phyloP scores from a whole-genome alignment of 2,329 filamentous ascomycete genomes.

The Sporothrix pallida region DNA sequence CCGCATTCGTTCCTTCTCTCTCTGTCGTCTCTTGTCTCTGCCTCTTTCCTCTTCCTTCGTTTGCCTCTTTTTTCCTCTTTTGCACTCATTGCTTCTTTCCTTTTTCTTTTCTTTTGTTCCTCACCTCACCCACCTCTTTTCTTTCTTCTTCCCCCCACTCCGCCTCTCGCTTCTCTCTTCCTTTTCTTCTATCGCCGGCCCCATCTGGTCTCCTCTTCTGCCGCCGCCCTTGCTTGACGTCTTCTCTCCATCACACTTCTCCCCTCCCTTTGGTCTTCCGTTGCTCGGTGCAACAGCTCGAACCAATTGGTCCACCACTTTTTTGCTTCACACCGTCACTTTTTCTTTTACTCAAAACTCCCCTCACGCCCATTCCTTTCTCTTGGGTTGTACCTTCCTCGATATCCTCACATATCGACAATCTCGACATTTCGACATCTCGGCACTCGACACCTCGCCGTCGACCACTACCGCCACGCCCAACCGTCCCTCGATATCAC shows the following conservation, averaged over 20 bases:
- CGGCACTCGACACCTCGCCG: slow-evolving; percentile 9
- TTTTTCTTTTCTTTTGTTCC: not conserved
- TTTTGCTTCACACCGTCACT: slow-evolving; percentile 6
- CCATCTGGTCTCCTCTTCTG: slow-evolving; percentile 17
- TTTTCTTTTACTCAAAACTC: slow-evolving; percentile 19
- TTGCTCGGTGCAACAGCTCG: slow-evolving; percentile 37
- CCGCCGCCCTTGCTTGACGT: slow-evolving; percentile 16
- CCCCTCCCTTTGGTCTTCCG: slow-evolving; percentile 26
- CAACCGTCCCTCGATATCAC: not conserved
- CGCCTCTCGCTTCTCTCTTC: slow-evolving; percentile 11
- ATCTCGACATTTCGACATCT: not conserved
- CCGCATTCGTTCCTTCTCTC: slow-evolving; percentile 19
- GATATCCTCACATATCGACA: not conserved
- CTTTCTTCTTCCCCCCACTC: slow-evolving; percentile 2
- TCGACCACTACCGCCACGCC: slow-evolving; percentile 5
- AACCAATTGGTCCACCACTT: slow-evolving; percentile 27
- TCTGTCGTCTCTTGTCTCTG: not conserved
- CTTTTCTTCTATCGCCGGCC: slow-evolving; percentile 23
- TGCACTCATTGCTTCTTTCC: not conserved
- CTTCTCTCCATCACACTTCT: not conserved
- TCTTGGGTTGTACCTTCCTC: not conserved
- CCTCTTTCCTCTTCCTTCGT: not conserved
- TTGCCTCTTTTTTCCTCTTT: slow-evolving; percentile 27
- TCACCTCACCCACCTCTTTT: slow-evolving; percentile 8
- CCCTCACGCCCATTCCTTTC: slow-evolving; percentile 18